phyloP scores from a whole-genome alignment of 1,284 basidiomycete species.

The Thecaphora frezii region DNA sequence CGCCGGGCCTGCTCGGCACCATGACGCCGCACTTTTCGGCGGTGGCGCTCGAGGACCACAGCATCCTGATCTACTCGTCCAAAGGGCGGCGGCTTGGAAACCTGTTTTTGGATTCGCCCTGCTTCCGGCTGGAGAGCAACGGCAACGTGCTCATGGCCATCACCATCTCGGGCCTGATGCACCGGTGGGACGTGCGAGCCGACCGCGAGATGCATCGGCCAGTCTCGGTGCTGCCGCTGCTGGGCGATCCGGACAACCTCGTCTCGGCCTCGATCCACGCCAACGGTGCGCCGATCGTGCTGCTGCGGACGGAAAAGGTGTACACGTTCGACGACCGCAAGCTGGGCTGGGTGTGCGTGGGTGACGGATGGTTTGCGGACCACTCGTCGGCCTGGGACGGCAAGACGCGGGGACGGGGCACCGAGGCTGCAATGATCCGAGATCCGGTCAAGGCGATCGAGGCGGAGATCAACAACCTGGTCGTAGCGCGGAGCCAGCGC shows the following conservation, averaged over 20 bases:
- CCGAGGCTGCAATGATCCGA: conserved; percentile 20
- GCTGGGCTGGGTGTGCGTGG: conserved; percentile 42
- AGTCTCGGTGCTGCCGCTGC: conserved; percentile 36
- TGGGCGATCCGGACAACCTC: conserved; percentile 36
- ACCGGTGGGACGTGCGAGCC: conserved; percentile 44
- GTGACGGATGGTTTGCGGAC: conserved; percentile 46
- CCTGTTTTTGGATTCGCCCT: conserved; percentile 37
- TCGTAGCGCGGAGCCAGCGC: conserved; percentile 18
- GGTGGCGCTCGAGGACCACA: conserved; percentile 56
- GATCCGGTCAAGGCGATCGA: conserved; percentile 51
- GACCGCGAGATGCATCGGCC: conserved; percentile 36
- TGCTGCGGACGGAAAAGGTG: conserved; percentile 43
- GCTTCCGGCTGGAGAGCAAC: conserved; percentile 37
- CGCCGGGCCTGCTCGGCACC: conserved; percentile 69
- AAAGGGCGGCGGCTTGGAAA: conserved; percentile 42
- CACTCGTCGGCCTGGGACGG: conserved; percentile 50
- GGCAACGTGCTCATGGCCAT: conserved; percentile 44
- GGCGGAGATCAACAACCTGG: conserved; percentile 46
- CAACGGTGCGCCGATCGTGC: conserved; percentile 61
- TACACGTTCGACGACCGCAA: conserved; percentile 47
- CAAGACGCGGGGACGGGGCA: conserved; percentile 31
- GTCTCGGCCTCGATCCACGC: conserved; percentile 37
- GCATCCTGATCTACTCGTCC: conserved; percentile 42
- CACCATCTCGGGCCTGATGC: conserved; percentile 35
- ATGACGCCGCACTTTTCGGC: conserved; percentile 73